phyloP scores from a whole-genome alignment of 2,329 filamentous ascomycete species.

The Gnomoniopsis smithogilvyi region DNA sequence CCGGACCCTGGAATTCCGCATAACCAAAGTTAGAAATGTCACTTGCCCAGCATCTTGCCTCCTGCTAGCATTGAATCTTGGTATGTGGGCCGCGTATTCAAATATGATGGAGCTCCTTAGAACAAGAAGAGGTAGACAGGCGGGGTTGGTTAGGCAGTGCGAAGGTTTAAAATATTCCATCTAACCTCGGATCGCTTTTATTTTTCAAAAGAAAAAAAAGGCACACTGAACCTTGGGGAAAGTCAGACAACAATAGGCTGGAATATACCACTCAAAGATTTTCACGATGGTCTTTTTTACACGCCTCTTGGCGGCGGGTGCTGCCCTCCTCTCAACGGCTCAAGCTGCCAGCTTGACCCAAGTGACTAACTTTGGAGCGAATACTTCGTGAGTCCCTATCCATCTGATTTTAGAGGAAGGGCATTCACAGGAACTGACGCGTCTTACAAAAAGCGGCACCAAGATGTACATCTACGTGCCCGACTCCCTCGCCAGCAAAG shows the following conservation, averaged over 20 bases:
- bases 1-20: slow-evolving; percentile 17
- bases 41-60: neutral
- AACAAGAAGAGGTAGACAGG: neutral
- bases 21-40: neutral
- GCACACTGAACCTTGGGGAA: neutral
- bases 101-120: neutral
- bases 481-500: slow-evolving; percentile 32
- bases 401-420: slow-evolving; percentile 12
- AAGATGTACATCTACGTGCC: slow-evolving; percentile 33
- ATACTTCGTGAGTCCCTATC: slow-evolving; percentile 21
- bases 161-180: neutral
- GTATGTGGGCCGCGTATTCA: neutral
- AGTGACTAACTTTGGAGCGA: slow-evolving; percentile 27
- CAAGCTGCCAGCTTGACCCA: slow-evolving; percentile 26
- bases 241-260: neutral
- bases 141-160: neutral
- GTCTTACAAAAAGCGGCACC: slow-evolving; percentile 12
- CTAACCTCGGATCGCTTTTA: neutral
- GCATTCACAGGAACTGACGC: slow-evolving; percentile 25
- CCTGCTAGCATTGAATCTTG: too few species aligned
- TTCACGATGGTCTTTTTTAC: slow-evolving; percentile 20
- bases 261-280: neutral
- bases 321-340: slow-evolving; percentile 19
- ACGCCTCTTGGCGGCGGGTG: slow-evolving; percentile 20
- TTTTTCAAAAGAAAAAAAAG: too few species aligned